Percentiles rank a stretch among this genome's conserved stretches.
Conservation (phyloP, 225 moss, liverwort and hornwort species). For the Bryum argenteum region DNA sequence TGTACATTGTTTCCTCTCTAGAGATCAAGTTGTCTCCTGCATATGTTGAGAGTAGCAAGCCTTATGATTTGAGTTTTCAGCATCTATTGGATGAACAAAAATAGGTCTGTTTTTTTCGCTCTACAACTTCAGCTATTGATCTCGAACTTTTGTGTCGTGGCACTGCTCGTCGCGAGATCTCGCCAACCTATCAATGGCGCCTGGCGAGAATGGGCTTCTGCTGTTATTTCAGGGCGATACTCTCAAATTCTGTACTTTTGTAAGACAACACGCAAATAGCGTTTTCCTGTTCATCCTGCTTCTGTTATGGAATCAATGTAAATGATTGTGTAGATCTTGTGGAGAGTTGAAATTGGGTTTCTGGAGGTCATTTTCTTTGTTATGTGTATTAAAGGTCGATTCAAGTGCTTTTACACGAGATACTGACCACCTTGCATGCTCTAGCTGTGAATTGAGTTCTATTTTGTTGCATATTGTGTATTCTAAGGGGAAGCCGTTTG, state of each 20-base stretch:
- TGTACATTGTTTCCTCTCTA: conserved; percentile 53
- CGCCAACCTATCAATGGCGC: conserved; percentile 88
- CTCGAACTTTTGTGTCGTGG: conserved; percentile 91
- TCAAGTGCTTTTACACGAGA: conserved; percentile 19
- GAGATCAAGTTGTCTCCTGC: conserved; percentile 50
- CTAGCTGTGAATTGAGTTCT: conserved; percentile 29
- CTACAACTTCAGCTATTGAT: conserved; percentile 80
- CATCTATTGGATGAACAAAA: conserved; percentile 47
- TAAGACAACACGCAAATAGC: conserved; percentile 95
- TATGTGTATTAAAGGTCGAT: conserved; percentile 18
- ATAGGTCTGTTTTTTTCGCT: conserved; percentile 56
- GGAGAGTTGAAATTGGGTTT: conserved; percentile 29
- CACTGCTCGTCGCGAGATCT: conserved; percentile 88
- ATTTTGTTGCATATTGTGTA: conserved; percentile 13
- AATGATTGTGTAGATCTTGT: conserved; percentile 36
- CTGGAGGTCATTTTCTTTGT: neutral
- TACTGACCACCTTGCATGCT: conserved; percentile 24
- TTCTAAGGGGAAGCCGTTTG: neutral
- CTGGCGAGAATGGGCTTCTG: conserved; percentile 95
- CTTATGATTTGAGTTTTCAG: conserved; percentile 42
- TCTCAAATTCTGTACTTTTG: conserved; percentile 93
- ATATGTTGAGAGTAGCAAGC: conserved; percentile 41
- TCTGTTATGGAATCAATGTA: conserved; percentile 46
- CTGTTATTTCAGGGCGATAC: conserved; percentile 92
- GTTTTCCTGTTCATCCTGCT: conserved; percentile 83